A percentile compares a stretch with the other conserved stretches of the same genome.
Evolutionary conservation across 805 yeast species (phyloP).

Genomic region (Ascoidea asiatica): DNA sequence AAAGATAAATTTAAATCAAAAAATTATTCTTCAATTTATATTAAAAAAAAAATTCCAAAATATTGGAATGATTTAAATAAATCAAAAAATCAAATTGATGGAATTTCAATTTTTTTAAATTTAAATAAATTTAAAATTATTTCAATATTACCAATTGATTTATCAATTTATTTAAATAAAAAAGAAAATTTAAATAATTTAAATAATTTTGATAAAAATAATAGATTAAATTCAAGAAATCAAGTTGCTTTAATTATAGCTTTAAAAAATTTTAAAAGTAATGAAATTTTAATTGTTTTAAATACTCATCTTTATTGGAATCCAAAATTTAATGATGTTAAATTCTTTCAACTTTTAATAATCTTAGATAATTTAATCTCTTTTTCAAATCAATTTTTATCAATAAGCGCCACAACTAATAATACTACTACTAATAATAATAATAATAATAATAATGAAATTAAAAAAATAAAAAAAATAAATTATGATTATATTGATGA

Average conservation of each 20-base stretch:
- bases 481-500: background rate
- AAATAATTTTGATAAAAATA: conserved; percentile 10
- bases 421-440: conserved; percentile 10
- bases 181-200: background rate
- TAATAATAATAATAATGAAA: background rate
- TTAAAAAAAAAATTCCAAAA: conserved; percentile 23
- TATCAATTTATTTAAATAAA: background rate
- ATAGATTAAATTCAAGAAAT: conserved; percentile 23
- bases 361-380: conserved; percentile 12
- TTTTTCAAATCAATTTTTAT: conserved; percentile 11
- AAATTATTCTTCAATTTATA: conserved; percentile 22
- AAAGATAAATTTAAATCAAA: conserved; percentile 4
- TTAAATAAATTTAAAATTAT: conserved; percentile 18
- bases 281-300: conserved; percentile 20
- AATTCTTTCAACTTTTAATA: conserved; percentile 24
- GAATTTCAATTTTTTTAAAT: conserved; percentile 28
- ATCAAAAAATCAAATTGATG: conserved; percentile 25
- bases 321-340: conserved; percentile 28
- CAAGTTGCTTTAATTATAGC: conserved; percentile 28
- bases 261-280: conserved; percentile 19
- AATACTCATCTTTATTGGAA: conserved; percentile 35
- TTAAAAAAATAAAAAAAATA: background rate
- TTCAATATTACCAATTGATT: background rate
- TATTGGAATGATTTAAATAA: conserved; percentile 24
- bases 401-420: too few relatives aligned